Base-by-base conservation (phyloP, 2,329 filamentous ascomycete genomes). In the Arthroderma uncinatum region DNA sequence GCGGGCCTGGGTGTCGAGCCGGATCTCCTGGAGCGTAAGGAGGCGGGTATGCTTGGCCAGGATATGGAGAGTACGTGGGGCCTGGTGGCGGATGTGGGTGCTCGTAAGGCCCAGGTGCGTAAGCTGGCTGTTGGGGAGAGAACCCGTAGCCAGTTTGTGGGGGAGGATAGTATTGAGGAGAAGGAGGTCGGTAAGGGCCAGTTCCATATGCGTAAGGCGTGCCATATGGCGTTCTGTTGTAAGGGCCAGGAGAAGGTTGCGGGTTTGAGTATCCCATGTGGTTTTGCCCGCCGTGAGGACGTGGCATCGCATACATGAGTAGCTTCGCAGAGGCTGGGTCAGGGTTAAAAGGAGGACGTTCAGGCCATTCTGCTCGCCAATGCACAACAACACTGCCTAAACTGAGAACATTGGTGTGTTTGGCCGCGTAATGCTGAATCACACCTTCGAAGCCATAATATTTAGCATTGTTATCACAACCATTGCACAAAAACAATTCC, bases 291-390 rank as follows among this genome's bases (percentile, higher is more conserved):
- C 62, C 60, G 3, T 59, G 61, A 39, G 64, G 63, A 21, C 66
- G 64, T n/a, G 67, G 62, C 48, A 66, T 64, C 8, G 67, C 62
- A 58, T 74, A 70, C 44, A 71, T 68, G 36, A 69, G 61, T 58
- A 71, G 66, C 61, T 74, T 74, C 12, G 73, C 70, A 33, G 71
- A 68, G 37, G 74, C 74, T 57, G 82, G 81, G 62, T 86, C 78
- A 21, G 81, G 78, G 61, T 82, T 78, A 69, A 92, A 92, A 0
- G 86, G 87, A n/a, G 85, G 79, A 30, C 81, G 74, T 62, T 83
- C 80, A 42, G 88, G 87, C 89, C 88, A 94, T 67, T 89, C 85
- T 2, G 87, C 81, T 67, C 84, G 82, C 89, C 88, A 94, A 65
- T 86, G 78, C 14, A 92, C 86, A 44, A 90, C 82, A 50, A 87